Conservation (phyloP, 345 rosid species). For the Euphorbia lathyris region DNA sequence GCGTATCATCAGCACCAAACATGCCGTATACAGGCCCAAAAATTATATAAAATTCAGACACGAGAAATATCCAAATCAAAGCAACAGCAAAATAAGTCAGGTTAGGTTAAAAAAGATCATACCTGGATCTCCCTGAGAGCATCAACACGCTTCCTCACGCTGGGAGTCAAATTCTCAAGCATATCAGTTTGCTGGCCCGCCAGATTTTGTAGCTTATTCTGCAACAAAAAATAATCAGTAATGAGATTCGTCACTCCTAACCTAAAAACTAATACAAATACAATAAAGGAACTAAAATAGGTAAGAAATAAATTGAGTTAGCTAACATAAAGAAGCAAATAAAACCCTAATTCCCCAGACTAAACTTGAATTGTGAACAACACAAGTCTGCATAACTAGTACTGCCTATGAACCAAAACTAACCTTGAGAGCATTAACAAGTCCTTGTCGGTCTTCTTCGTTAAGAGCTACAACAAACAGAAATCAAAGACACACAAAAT, state of each 20-base stretch:
- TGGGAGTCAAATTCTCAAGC: constrained; percentile 58
- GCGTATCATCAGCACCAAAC: background rate
- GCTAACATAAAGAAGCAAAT: background rate
- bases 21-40: background rate
- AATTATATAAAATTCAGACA: background rate
- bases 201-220: constrained; percentile 77
- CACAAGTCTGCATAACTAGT: background rate
- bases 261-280: background rate
- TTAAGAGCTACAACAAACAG: constrained; percentile 49
- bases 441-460: constrained; percentile 68
- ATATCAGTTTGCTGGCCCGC: constrained; percentile 75
- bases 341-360: background rate
- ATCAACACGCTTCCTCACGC: constrained; percentile 85
- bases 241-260: background rate
- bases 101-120: constrained; percentile 2
- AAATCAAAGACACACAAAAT: background rate
- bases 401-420: background rate
- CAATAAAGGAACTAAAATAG: background rate
- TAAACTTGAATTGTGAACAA: background rate
- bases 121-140: constrained; percentile 89
- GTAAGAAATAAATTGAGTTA: background rate
- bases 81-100: background rate
- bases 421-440: constrained; percentile 79
- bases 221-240: constrained; percentile 17
- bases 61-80: background rate